phyloP scores from a whole-genome alignment of 2,329 filamentous ascomycete species.

The Xylaria sp. region DNA sequence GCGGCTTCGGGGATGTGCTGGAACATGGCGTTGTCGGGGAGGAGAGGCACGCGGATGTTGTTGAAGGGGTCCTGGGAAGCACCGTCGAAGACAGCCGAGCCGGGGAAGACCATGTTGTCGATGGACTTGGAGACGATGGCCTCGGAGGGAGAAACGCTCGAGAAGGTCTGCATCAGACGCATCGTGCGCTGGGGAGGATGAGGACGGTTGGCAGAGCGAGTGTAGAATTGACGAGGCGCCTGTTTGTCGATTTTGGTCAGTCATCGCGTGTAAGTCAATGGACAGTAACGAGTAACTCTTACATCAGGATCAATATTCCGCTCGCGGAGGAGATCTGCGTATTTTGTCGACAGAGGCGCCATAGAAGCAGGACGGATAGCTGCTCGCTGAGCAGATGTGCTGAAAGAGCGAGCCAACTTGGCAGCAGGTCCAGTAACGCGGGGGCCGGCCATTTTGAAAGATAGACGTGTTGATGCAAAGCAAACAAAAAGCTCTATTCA shows the following conservation, averaged over 20 bases:
- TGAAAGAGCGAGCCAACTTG: conserved; percentile 31
- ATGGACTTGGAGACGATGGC: conserved; percentile 36
- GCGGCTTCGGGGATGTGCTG: conserved; percentile 40
- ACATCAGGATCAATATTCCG: conserved; percentile 32
- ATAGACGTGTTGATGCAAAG: background rate
- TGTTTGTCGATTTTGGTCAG: conserved; percentile 26
- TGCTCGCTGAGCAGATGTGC: conserved; percentile 27
- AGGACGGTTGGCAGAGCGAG: conserved; percentile 33
- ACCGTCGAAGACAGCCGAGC: conserved; percentile 33
- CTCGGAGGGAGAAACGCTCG: conserved; percentile 37
- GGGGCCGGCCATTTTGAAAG: conserved; percentile 27
- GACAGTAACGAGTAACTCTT: conserved; percentile 15
- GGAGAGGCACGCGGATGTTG: conserved; percentile 51
- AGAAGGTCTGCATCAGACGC: conserved; percentile 61
- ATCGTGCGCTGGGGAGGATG: conserved; percentile 39
- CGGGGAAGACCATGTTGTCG: conserved; percentile 51
- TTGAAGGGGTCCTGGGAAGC: conserved; percentile 32
- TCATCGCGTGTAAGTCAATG: conserved; percentile 1
- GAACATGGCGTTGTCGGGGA: conserved; percentile 52
- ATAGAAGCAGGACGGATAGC: conserved; percentile 30
- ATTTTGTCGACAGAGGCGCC: conserved; percentile 32
- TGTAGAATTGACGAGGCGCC: conserved; percentile 31
- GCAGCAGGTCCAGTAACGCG: conserved; percentile 31
- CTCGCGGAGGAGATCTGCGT: conserved; percentile 34
- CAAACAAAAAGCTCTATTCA: background rate